Conservation (phyloP, 306 rosid species). For the Mimosa pudica region DNA sequence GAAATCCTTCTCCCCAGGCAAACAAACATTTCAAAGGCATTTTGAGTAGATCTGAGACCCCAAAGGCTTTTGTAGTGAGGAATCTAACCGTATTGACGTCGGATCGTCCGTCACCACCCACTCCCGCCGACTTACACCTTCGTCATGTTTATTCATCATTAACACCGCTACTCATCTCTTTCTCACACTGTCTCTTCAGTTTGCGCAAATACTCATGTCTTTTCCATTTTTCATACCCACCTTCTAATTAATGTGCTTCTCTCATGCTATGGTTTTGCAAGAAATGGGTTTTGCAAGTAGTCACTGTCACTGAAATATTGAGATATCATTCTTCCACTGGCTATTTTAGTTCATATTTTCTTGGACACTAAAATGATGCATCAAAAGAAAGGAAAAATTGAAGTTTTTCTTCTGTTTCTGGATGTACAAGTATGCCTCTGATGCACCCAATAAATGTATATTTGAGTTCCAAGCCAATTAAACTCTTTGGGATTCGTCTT, state of each 20-base stretch:
- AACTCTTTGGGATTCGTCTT: slow-evolving; percentile 19
- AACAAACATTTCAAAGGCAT: too few relatives aligned
- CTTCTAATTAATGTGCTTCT: background rate
- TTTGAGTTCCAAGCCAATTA: slow-evolving; percentile 34
- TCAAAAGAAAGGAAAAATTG: background rate
- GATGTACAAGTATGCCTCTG: slow-evolving; percentile 20
- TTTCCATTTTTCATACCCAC: background rate
- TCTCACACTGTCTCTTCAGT: background rate
- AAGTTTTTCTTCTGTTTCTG: background rate
- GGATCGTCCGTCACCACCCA: too few relatives aligned
- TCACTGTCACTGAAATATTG: background rate
- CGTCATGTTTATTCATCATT: too few relatives aligned
- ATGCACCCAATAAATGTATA: slow-evolving; percentile 28
- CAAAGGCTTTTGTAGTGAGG: too few relatives aligned
- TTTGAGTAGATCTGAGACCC: too few relatives aligned
- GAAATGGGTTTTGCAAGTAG: background rate
- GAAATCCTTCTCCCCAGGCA: too few relatives aligned
- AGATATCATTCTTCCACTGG: background rate
- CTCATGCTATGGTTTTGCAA: background rate
- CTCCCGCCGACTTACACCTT: too few relatives aligned
- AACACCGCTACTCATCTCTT: too few relatives aligned
- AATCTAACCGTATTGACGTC: too few relatives aligned
- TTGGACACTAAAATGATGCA: slow-evolving; percentile 5
- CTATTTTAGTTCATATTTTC: slow-evolving; percentile 1
- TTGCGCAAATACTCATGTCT: background rate